A percentile compares a stretch with the other conserved stretches of the same genome.
Conservation (phyloP, 176 grass and related monocot species). For the Hordeum marinum region DNA sequence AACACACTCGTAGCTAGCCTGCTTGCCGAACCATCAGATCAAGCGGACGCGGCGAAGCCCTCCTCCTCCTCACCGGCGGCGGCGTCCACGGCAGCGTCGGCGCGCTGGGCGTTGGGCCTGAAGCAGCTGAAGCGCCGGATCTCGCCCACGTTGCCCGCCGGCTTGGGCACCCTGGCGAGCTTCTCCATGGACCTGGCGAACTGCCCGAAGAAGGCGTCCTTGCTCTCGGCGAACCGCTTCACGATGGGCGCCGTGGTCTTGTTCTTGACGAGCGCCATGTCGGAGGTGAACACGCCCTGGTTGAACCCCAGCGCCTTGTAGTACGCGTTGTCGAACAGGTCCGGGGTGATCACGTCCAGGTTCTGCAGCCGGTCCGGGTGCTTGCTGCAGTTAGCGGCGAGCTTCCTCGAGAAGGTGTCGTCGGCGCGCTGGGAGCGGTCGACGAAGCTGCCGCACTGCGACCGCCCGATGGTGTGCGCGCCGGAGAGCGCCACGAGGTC, state of each 20-base stretch:
- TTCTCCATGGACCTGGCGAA: constrained; percentile 14
- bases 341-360: constrained; percentile 16
- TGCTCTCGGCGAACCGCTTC: background rate
- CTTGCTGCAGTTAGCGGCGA: constrained; percentile 10
- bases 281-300: constrained; percentile 37
- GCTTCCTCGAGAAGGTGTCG: constrained; percentile 27
- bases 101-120: background rate
- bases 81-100: background rate
- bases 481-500: constrained; percentile 70
- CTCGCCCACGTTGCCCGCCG: constrained; percentile 20
- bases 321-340: constrained; percentile 36
- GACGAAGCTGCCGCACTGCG: constrained; percentile 39
- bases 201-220: constrained; percentile 28
- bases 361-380: background rate
- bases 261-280: constrained; percentile 25
- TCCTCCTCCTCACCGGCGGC: background rate
- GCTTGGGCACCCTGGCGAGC: constrained; percentile 2
- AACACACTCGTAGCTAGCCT: background rate
- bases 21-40: too few species aligned
- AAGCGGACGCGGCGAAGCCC: background rate
- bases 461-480: constrained; percentile 60
- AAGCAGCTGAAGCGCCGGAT: constrained; percentile 14
- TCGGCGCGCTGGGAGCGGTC: constrained; percentile 9
- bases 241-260: background rate
- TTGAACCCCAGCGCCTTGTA: background rate